Percentiles rank a stretch among this genome's conserved stretches.
phyloP scores from a whole-genome alignment of 2,329 filamentous ascomycete species.

The Cytospora leucostoma region DNA sequence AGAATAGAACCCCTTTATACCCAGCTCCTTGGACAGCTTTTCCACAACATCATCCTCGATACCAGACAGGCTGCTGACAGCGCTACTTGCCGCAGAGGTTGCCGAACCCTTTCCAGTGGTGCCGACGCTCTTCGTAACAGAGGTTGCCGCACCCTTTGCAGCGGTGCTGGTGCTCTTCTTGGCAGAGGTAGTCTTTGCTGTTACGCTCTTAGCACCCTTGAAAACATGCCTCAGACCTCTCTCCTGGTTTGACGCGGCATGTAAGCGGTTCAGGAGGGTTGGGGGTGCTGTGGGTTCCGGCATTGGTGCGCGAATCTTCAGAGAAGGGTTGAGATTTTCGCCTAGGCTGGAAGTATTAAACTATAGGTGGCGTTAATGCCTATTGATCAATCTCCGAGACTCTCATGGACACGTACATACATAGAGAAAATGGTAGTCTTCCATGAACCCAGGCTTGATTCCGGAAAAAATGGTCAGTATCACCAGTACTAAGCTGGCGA shows the following conservation, averaged over 20 bases:
- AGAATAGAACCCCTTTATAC: conserved; percentile 39
- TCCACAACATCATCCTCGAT: conserved; percentile 30
- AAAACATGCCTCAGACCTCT: conserved; percentile 30
- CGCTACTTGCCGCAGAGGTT: conserved; percentile 27
- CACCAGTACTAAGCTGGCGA: conserved; percentile 40
- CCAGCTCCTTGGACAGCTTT: conserved; percentile 33
- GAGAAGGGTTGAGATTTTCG: conserved; percentile 39
- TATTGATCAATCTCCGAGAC: too few species aligned
- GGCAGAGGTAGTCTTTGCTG: conserved; percentile 15
- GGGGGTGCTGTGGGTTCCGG: conserved; percentile 31
- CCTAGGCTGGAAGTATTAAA: conserved; percentile 46
- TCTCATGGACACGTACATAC: conserved; percentile 33
- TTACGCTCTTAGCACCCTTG: conserved; percentile 14
- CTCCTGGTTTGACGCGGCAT: conserved; percentile 29
- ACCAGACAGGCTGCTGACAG: conserved; percentile 30
- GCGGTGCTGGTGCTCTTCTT: not conserved
- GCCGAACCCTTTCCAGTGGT: conserved; percentile 17
- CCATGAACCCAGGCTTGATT: conserved; percentile 40
- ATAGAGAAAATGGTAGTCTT: conserved; percentile 43
- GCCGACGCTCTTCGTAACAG: conserved; percentile 21
- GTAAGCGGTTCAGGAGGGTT: conserved; percentile 32
- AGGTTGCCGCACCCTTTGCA: not conserved
- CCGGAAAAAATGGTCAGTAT: conserved; percentile 43
- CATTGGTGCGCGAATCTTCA: conserved; percentile 16
- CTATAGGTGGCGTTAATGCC: conserved; percentile 31